Percentiles rank a stretch among this genome's conserved stretches.
Evolutionary conservation across 2,329 filamentous ascomycete genomes (phyloP).

Genomic region (Colletotrichum truncatum): DNA sequence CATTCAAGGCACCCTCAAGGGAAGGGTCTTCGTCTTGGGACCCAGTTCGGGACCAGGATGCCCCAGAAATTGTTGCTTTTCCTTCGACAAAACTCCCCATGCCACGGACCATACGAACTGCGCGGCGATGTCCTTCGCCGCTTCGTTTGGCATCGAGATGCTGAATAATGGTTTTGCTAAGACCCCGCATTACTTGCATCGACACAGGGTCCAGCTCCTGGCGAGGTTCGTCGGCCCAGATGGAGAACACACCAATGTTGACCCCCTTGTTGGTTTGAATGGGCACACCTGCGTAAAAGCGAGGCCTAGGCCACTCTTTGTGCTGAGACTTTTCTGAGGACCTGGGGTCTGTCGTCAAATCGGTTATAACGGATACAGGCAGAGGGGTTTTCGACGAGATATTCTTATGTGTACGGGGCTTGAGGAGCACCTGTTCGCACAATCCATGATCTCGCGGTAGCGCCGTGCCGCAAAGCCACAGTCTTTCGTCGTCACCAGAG

Average conservation of each 20-base stretch:
- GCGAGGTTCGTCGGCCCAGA: slow-evolving; percentile 41
- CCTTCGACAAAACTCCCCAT: slow-evolving; percentile 47
- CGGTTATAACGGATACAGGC: slow-evolving; percentile 43
- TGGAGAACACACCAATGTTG: slow-evolving; percentile 52
- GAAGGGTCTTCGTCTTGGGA: slow-evolving; percentile 20
- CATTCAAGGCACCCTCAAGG: slow-evolving; percentile 31
- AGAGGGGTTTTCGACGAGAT: slow-evolving; percentile 31
- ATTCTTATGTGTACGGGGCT: neutral
- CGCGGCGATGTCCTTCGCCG: slow-evolving; percentile 38
- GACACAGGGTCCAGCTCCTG: slow-evolving; percentile 39
- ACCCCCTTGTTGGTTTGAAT: slow-evolving; percentile 49
- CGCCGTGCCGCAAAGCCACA: slow-evolving; percentile 38
- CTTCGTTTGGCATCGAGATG: slow-evolving; percentile 44
- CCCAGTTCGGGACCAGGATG: neutral
- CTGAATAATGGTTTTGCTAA: slow-evolving; percentile 42
- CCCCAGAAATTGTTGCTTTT: slow-evolving; percentile 38
- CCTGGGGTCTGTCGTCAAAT: slow-evolving; percentile 42
- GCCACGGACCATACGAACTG: slow-evolving; percentile 47
- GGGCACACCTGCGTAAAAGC: slow-evolving; percentile 53
- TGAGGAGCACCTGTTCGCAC: slow-evolving; percentile 38
- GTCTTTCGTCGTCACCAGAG: neutral
- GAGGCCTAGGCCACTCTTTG: slow-evolving; percentile 32
- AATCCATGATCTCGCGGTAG: slow-evolving; percentile 39
- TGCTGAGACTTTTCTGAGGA: slow-evolving; percentile 39
- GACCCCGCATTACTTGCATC: slow-evolving; percentile 34